phyloP scores from a whole-genome alignment of 1,139 yeast genomes.

The Geotrichum siamense region DNA sequence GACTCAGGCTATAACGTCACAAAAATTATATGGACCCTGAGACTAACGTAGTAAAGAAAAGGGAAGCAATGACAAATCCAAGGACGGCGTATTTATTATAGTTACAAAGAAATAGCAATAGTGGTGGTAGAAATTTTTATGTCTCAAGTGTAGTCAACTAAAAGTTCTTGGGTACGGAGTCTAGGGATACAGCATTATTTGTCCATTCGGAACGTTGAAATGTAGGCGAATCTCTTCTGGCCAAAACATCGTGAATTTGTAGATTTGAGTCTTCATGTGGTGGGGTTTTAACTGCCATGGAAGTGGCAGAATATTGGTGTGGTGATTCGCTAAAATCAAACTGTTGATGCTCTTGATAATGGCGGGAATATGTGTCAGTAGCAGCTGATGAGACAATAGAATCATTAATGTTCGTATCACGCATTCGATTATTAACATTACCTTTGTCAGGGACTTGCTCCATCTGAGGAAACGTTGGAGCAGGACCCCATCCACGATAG shows the following conservation, averaged over 20 bases:
- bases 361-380: conserved; percentile 1
- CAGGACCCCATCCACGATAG: conserved; percentile 20
- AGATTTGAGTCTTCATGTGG: conserved; percentile 2
- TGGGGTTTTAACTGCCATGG: conserved; percentile 4
- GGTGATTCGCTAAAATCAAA: background rate
- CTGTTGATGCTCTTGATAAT: conserved; percentile 3
- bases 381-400: conserved; percentile 3
- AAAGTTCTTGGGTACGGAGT: background rate
- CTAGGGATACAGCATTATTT: background rate
- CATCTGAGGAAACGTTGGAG: conserved; percentile 17
- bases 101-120: no score
- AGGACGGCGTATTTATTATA: no score
- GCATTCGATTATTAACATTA: background rate
- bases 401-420: background rate
- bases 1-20: no score
- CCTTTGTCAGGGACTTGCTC: conserved; percentile 9
- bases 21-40: no score
- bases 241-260: conserved; percentile 14
- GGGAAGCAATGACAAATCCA: no score
- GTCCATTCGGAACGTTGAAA: conserved; percentile 13
- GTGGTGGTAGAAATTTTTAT: no score
- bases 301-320: background rate
- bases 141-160: no score
- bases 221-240: conserved; percentile 11
- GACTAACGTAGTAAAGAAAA: no score